These are phyloP conservation scores for Kodamaea nitidulidarum DNA, from an alignment of 805 yeast genomes.

Conservation along the genomic window DNA sequence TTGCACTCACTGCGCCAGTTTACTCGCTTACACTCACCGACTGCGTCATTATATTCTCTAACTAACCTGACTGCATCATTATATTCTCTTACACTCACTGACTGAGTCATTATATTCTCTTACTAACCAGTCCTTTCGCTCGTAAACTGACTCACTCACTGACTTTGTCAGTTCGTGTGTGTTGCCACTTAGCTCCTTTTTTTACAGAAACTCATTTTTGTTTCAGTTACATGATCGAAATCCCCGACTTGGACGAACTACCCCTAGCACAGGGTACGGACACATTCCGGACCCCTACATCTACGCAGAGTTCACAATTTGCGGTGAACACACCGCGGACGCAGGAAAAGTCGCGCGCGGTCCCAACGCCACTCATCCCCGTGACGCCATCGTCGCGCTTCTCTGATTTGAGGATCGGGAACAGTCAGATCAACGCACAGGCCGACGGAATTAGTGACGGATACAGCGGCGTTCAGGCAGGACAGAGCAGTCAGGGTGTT, in stretches of 20 bases:
- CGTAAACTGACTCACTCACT: too few species aligned
- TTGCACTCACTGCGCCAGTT: too few species aligned
- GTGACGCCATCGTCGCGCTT: constrained; percentile 1
- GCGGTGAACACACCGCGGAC: neutral
- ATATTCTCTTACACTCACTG: too few species aligned
- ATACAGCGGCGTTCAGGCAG: too few species aligned
- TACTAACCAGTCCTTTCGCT: too few species aligned
- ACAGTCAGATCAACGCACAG: neutral
- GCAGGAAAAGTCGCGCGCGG: constrained; percentile 1
- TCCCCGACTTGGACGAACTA: constrained; percentile 37
- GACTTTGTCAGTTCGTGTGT: too few species aligned
- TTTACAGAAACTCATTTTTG: neutral
- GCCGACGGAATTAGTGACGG: neutral
- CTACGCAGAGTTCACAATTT: neutral
- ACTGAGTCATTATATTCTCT: too few species aligned
- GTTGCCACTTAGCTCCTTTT: too few species aligned
- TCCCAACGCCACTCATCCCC: constrained; percentile 5
- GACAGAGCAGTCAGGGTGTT: too few species aligned
- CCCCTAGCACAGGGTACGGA: neutral
- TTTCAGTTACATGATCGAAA: constrained; percentile 32
- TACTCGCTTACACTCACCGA: too few species aligned
- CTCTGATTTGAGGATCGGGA: neutral
- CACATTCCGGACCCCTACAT: neutral
- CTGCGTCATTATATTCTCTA: too few species aligned
- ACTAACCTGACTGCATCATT: too few species aligned